Percentiles rank a stretch among this genome's conserved stretches.
These are phyloP conservation scores for Schizopora paradoxa DNA, from an alignment of 1,284 basidiomycete genomes.

Conservation along the genomic window DNA sequence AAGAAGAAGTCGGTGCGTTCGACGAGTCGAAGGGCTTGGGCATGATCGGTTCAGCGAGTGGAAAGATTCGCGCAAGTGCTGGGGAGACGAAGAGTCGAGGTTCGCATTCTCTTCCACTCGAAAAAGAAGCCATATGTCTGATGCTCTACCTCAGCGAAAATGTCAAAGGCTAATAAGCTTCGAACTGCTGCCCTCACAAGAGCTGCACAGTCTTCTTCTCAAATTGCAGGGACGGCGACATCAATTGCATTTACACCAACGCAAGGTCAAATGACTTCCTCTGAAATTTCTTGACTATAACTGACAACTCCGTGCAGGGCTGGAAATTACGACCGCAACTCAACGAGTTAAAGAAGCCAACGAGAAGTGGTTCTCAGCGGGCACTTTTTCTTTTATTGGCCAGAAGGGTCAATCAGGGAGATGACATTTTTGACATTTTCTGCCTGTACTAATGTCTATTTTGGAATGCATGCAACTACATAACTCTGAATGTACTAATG, in stretches of 20 bases:
- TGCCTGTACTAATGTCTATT: conserved; percentile 1
- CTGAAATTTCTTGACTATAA: conserved; percentile 9
- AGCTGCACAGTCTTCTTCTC: conserved; percentile 56
- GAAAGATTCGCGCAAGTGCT: conserved; percentile 81
- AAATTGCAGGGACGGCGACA: conserved; percentile 81
- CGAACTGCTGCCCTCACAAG: conserved; percentile 80
- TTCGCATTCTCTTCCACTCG: conserved; percentile 31
- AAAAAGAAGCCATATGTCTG: not conserved
- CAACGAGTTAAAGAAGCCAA: conserved; percentile 88
- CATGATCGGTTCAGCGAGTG: conserved; percentile 86
- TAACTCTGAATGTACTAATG: too few species aligned
- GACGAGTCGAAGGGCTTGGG: conserved; percentile 96
- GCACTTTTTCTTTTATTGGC: conserved; percentile 77
- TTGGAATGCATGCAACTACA: not conserved
- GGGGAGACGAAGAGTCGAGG: conserved; percentile 88
- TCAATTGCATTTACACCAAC: conserved; percentile 93
- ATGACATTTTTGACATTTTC: not conserved
- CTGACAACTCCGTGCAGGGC: conserved; percentile 41
- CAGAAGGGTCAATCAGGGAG: conserved; percentile 45
- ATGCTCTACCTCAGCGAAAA: conserved; percentile 61
- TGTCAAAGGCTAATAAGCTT: conserved; percentile 94
- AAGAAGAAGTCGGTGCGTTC: conserved; percentile 94
- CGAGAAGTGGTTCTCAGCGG: conserved; percentile 86
- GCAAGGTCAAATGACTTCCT: conserved; percentile 57
- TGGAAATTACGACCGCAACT: conserved; percentile 79